These are phyloP conservation scores for Calonectria hongkongensis DNA, from an alignment of 2,329 filamentous ascomycete genomes.

Conservation along the genomic window DNA sequence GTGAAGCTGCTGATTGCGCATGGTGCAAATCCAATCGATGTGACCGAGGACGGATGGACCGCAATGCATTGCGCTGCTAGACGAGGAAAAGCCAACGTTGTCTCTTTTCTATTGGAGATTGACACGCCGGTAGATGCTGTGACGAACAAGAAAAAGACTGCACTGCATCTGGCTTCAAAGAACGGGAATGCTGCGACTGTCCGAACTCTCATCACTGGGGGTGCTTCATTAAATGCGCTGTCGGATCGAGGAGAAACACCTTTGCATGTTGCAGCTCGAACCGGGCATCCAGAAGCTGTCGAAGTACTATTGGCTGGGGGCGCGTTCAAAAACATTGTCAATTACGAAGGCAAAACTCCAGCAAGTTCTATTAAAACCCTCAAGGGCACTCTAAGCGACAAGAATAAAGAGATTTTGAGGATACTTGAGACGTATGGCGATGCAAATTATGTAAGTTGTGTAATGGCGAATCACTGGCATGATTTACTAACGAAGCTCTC, in stretches of 20 bases:
- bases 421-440: not conserved
- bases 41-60: constrained; percentile 5
- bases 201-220: not conserved
- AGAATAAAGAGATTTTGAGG: constrained; percentile 8
- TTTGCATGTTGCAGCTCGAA: not conserved
- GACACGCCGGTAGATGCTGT: not conserved
- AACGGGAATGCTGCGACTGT: not conserved
- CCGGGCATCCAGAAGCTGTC: not conserved
- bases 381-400: not conserved
- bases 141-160: constrained; percentile 8
- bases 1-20: not conserved
- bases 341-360: not conserved
- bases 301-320: not conserved
- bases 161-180: constrained; percentile 1
- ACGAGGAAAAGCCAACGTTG: constrained; percentile 4
- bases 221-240: not conserved
- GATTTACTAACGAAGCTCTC: not conserved
- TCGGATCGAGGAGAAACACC: constrained; percentile 7
- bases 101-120: not conserved
- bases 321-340: not conserved
- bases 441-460: not conserved
- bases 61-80: constrained; percentile 18
- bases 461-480: no score
- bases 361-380: not conserved
- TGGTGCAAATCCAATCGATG: not conserved